Base-by-base conservation (phyloP, 1,284 basidiomycete species). In the Pyrrhoderma lamaoense region DNA sequence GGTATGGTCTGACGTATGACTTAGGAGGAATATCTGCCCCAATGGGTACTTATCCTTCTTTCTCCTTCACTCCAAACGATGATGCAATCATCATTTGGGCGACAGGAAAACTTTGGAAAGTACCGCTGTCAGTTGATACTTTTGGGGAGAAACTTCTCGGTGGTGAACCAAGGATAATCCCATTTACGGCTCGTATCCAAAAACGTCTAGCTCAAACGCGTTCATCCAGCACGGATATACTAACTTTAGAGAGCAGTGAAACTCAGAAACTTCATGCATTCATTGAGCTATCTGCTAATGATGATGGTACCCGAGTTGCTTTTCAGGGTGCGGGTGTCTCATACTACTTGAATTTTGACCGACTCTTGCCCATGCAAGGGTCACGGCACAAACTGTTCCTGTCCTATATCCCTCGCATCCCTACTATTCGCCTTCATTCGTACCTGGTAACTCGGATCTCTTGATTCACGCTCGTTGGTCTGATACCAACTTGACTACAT, bases 21-120 rank as follows among this genome's bases (percentile, higher is more conserved):
- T 67, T 79, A 14, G 70, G 71, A n/a, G 63, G 65, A 3, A 70
- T 83, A 44, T 83, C 77, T 8, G 80, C 83, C 3, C 81, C 83
- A 0, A 85, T 85, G 79, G 82, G 84, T 14, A 83, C 84, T 21
- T 87, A 86, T 57, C 83, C 85, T 0, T 80, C 82, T 1, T 87
- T 82, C 59, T 71, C 82, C 2, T 86, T 85, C 62, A 76, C 79
- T 0, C 78, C 81, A 0, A 64, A 67, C 5, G 79, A 82, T 56
- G 70, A 76, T 54, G 81, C 78, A 0, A 67, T 87, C 51, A 70
- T 87, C 55, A 79, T 87, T 51, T 87, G 83, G 83, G 80, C 84
- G 3, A 74, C 78, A 2, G 83, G 83, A 8, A 76, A 84, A 56
- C 82, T 87, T 18, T 77, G 78, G 59, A 68, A 67, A 14, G 71